Conservation (phyloP, 139 green algal species). For the Asterochloris erici region DNA sequence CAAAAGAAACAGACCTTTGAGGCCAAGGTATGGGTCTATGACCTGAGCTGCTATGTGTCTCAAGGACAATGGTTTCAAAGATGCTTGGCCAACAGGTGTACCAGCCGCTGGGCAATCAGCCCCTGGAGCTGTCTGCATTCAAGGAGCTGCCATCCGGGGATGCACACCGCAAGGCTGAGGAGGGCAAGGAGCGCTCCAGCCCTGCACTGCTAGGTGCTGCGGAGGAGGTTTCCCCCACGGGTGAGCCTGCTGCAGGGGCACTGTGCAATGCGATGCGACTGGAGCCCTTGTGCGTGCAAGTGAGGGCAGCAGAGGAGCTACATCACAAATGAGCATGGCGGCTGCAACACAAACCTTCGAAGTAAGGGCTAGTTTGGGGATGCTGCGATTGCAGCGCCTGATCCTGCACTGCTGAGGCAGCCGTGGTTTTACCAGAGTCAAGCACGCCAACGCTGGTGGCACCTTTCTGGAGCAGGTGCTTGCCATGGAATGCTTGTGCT, state of each 20-base stretch:
- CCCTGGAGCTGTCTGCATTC: conserved; percentile 2
- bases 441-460: not conserved
- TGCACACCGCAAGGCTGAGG: conserved; percentile 6
- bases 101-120: conserved; percentile 10
- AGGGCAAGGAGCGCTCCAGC: conserved; percentile 1
- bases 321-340: not conserved
- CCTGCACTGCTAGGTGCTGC: conserved; percentile 13
- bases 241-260: not conserved
- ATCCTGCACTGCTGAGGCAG: not conserved
- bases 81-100: conserved; percentile 1
- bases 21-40: conserved; percentile 31
- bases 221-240: not conserved
- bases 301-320: not conserved
- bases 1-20: conserved; percentile 23
- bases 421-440: not conserved
- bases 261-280: not conserved
- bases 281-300: not conserved
- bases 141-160: not conserved
- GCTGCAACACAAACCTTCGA: not conserved
- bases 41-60: not conserved
- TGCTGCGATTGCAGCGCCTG: not conserved
- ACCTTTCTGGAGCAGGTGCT: not conserved
- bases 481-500: not conserved
- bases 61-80: not conserved
- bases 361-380: no score